phyloP scores from a whole-genome alignment of 2,329 filamentous ascomycete genomes.

The Trichoderma sp. region DNA sequence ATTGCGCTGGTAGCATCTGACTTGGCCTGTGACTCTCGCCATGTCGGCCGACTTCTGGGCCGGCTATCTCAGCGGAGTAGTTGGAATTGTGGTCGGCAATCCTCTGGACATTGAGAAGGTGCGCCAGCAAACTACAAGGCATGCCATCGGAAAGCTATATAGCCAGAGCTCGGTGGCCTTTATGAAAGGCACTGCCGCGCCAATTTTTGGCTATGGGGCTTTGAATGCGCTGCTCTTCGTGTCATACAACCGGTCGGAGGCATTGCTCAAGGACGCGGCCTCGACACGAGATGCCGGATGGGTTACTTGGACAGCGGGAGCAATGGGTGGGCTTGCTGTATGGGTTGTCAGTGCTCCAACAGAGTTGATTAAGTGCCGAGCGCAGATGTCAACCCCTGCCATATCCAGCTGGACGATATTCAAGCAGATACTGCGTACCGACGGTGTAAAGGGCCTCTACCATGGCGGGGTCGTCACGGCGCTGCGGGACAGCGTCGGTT shows the following conservation, averaged over 20 bases:
- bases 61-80: constrained; percentile 83
- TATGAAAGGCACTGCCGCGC: constrained; percentile 73
- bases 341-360: constrained; percentile 87
- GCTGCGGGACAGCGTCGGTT: constrained; percentile 84
- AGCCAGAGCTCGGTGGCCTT: constrained; percentile 42
- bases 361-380: constrained; percentile 86
- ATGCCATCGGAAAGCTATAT: constrained; percentile 29
- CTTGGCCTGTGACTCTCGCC: background rate
- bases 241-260: constrained; percentile 83
- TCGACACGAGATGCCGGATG: constrained; percentile 51
- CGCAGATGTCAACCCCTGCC: constrained; percentile 61
- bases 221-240: constrained; percentile 89
- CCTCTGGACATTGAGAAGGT: constrained; percentile 69
- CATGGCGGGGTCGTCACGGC: constrained; percentile 80
- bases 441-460: constrained; percentile 72
- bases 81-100: constrained; percentile 86
- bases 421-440: constrained; percentile 57
- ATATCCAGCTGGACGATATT: constrained; percentile 65
- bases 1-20: background rate
- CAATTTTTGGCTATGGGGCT: constrained; percentile 85
- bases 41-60: constrained; percentile 95
- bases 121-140: constrained; percentile 67
- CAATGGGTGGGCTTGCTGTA: constrained; percentile 77
- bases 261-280: constrained; percentile 52
- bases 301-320: constrained; percentile 78